These are phyloP conservation scores for Penicillium angulare DNA, from an alignment of 495 filamentous ascomycete species.

Conservation along the genomic window DNA sequence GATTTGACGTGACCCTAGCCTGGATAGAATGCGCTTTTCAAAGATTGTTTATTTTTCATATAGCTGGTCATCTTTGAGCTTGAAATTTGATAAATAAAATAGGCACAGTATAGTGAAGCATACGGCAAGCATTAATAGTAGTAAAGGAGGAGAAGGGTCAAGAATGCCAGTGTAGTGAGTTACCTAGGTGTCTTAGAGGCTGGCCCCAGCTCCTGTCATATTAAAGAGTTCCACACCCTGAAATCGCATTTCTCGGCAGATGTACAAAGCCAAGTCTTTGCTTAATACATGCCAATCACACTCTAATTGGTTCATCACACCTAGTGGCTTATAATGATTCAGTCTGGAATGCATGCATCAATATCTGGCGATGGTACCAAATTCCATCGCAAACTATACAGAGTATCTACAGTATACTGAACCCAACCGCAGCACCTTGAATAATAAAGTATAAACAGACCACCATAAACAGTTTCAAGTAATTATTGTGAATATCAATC, in stretches of 20 bases:
- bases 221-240: not conserved
- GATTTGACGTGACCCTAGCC: not conserved
- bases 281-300: not conserved
- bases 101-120: too few relatives aligned
- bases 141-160: not conserved
- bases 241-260: not conserved
- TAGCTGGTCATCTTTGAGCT: not conserved
- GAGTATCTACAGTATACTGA: too few relatives aligned
- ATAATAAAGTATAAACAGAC: not conserved
- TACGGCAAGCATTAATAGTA: not conserved
- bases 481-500: not conserved
- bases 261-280: not conserved
- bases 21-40: too few relatives aligned
- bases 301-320: constrained; percentile 1
- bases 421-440: not conserved
- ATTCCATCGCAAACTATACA: too few relatives aligned
- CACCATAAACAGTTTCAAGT: not conserved
- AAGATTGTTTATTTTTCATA: too few relatives aligned
- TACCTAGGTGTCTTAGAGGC: too few relatives aligned
- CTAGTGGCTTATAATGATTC: not conserved
- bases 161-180: not conserved
- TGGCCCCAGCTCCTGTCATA: constrained; percentile 2
- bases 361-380: too few relatives aligned
- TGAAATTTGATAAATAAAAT: too few relatives aligned
- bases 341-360: constrained; percentile 4